Base-by-base conservation (phyloP, 495 filamentous ascomycete genomes). In the Rostrohypoxylon terebratum region DNA sequence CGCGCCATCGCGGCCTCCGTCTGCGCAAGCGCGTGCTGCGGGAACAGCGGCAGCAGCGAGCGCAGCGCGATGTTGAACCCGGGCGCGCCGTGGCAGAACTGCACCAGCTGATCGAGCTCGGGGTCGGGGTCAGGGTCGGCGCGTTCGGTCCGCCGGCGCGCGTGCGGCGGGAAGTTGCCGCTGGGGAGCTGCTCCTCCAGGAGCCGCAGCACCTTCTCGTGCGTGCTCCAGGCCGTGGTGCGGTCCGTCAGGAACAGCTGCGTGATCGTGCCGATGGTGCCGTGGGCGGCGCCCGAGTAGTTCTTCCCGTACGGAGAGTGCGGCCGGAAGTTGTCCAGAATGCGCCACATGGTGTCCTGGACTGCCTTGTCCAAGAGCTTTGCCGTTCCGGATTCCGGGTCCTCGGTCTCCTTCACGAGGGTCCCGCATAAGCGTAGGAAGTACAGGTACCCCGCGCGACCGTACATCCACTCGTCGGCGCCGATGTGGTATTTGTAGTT, bases 1-100 rank as follows among this genome's bases (percentile, higher is more conserved):
- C 73, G 80, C 1, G 34, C 40, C 4, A 90, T 75, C 0, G 85
- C 87, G 7, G 38, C 55, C 11, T 87, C 82, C 44, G 91, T 89
- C 45, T 75, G 0, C 74, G 75, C 11, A n/a, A 11, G 1, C n/a
- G 0, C 42, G n/a, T 1, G 20, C 54, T 23, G 90, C 0, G 87
- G 85, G 67, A 89, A 90, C 66, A 82, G 77, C 21, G 80, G 72
- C 28, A 79, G 68, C 59, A 91, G 79, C 5, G 83, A 80, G 1
- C 80, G 13, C 18, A 91, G 81, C 16, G 87, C 87, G 3, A 85
- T 20, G 0, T 88, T 75, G n/a, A 90, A 83, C 0, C 89, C 90
- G 0, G 90, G 87, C 1, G 87, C 89, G 13, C 90, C 90, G 71
- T 91, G 90, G 74, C 90, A 91, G 74, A 90, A 87, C 77, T 91